Conservation (phyloP, 148 eudicot species). For the Heliamphora exappendiculata region DNA sequence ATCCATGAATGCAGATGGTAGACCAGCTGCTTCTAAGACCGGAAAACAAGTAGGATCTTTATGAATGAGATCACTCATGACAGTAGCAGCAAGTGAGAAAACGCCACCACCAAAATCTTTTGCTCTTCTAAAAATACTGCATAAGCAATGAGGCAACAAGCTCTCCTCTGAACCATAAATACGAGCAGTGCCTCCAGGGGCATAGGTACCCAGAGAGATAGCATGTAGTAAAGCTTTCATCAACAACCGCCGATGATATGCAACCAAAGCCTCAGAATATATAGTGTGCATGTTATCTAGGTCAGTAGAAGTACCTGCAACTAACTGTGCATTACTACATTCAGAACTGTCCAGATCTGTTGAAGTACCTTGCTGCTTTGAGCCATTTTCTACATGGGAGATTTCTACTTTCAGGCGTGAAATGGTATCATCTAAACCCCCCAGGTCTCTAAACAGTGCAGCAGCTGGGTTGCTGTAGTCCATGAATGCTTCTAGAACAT, state of each 20-base stretch:
- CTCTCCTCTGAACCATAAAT: slow-evolving; percentile 89
- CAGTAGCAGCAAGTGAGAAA: slow-evolving; percentile 89
- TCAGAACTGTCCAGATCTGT: slow-evolving; percentile 33
- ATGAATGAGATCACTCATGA: slow-evolving; percentile 91
- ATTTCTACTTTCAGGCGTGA: slow-evolving; percentile 77
- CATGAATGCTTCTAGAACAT: slow-evolving; percentile 97
- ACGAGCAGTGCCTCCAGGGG: slow-evolving; percentile 79
- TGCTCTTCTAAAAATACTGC: slow-evolving; percentile 74
- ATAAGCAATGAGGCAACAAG: slow-evolving; percentile 81
- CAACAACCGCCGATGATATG: slow-evolving; percentile 73
- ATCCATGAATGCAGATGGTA: slow-evolving; percentile 82
- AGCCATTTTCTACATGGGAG: slow-evolving; percentile 57
- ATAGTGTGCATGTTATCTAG: slow-evolving; percentile 62
- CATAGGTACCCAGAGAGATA: slow-evolving; percentile 91
- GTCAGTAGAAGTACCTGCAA: slow-evolving; percentile 31
- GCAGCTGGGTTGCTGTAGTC: slow-evolving; percentile 99
- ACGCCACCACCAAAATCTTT: slow-evolving; percentile 99
- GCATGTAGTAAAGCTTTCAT: slow-evolving; percentile 95
- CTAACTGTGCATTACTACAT: slow-evolving; percentile 27
- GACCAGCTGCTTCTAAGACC: slow-evolving; percentile 78
- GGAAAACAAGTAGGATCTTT: slow-evolving; percentile 94
- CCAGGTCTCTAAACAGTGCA: slow-evolving; percentile 89
- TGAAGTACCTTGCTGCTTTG: slow-evolving; percentile 33
- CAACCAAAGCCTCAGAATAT: slow-evolving; percentile 79
- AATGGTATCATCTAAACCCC: slow-evolving; percentile 95